Evolutionary conservation across 495 filamentous ascomycete species (phyloP), one percentile per base, ranked within the genome.

Genomic region (Penicillium taxi): DNA sequence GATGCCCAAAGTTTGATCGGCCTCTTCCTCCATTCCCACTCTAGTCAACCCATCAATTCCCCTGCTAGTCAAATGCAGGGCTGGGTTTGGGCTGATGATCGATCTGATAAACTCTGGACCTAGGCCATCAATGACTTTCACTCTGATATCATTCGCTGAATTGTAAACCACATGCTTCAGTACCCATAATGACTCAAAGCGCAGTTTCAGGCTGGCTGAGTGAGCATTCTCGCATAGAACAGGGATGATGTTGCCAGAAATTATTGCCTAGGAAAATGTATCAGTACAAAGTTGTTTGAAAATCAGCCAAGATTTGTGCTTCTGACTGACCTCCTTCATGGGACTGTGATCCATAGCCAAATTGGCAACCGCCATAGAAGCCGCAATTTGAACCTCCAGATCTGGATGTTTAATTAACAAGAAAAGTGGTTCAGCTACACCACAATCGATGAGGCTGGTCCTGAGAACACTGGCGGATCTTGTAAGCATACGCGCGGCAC

Each of bases 141-240:
- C 79, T 59, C 89, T 91, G 34, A 82, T 65, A 11, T 81, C 74
- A 31, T 78, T 77, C 15, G 73, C 64, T 1, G 82, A 73, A 19
- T 73, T 72, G 27, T 77, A 69, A 5, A 91, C 80, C 19, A 95
- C 61, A 59, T 95, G 85, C 50, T 96, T 96, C 30, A 98, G 67
- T 13, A 86, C 87, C 91, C 91, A 96, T 7, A 98, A 58, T 6
- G 86, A 84, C 43, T 86, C 84, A 9, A 91, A 67, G 29, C 83
- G 74, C 26, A 96, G 58, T 16, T 75, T 76, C 5, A 78, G 68
- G 49, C 86, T 80, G 37, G 72, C 62, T 3, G 83, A 87, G 55
- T 82, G 84, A 0, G 88, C 87, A 53, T 94, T 85, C 48, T 84
- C 77, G 45, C 86, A 94, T 4, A 96, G 61, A 4, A 81, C 73